Evolutionary conservation across 257 asterid genomes (phyloP), one percentile per base, ranked within the genome.

Genomic region (Oldenlandia corymbosa): DNA sequence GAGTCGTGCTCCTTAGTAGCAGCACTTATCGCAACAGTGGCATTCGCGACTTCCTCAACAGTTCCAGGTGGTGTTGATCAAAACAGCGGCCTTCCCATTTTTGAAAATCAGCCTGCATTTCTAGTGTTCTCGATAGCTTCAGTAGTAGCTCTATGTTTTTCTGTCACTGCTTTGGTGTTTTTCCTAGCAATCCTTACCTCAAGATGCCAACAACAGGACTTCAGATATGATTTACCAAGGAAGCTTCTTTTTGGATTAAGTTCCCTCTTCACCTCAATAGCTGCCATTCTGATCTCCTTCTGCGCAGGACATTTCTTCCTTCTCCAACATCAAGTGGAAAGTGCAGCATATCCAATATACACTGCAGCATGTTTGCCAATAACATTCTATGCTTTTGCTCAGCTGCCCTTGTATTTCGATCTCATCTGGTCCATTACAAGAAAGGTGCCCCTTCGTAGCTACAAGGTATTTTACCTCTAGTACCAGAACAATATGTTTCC

Each of bases 1-100:
- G 83, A 86, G 46, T 86, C 95, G 3, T 86, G 88, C 81, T 86
- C 89, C 0, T 68, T 84, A 3, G 46, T 82, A 1, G 91, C 87
- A 1, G 87, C 91, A 9, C 88, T 86, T 42, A 76, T 84, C 31
- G 95, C 95, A 51, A 67, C 83, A 5, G 88, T 81, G 10, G 88
- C 90, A 17, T 85, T 83, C 23, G 84, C 90, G 27, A 80, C 89
- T 8, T 64, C 89, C 0, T 59, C 88, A 60, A 59, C 91, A 1
- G 74, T 86, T 32, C 91, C 91, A 1, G 91, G 95, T 0, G 91
- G 95, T 24, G 55, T 68, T 0, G 16, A 80, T 50, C 68, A 86
- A 0, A 0, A 21, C 0, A 48, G 58, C 0, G 95, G 95, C 5
- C 65, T 30, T 64, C 95, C 95, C 0, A 1, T 67, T 26, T 72